These are phyloP conservation scores for Dendrostoma leiphaemia DNA, from an alignment of 2,329 filamentous ascomycete genomes.

Conservation along the genomic window DNA sequence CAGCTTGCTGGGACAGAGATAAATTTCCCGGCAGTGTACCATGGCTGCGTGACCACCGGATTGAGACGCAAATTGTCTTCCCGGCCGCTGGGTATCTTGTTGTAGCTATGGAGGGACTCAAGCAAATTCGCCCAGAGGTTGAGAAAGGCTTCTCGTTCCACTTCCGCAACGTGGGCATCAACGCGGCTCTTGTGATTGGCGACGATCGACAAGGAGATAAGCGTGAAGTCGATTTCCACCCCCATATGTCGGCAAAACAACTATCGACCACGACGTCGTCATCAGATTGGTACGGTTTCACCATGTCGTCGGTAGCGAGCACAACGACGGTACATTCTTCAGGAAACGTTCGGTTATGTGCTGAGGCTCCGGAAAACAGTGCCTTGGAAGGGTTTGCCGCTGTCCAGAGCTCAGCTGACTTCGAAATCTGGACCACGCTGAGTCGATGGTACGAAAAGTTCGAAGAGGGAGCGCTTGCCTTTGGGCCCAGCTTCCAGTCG, in stretches of 20 bases:
- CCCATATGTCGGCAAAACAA: neutral
- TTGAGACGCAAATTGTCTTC: constrained; percentile 55
- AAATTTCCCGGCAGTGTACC: no score
- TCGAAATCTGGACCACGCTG: neutral
- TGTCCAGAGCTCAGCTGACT: neutral
- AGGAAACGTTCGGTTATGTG: neutral
- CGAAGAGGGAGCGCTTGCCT: neutral
- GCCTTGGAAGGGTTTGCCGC: no score
- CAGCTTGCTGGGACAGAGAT: no score
- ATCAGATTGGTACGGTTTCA: neutral
- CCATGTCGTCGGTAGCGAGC: neutral
- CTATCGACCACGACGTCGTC: neutral
- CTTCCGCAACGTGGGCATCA: constrained; percentile 45
- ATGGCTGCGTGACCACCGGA: constrained; percentile 56
- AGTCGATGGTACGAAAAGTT: neutral
- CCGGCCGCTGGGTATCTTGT: constrained; percentile 51
- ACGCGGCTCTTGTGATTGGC: constrained; percentile 42
- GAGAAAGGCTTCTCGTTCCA: constrained; percentile 27
- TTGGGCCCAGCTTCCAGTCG: neutral
- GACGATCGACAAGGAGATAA: no score
- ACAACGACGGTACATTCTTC: neutral
- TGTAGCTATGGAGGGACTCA: constrained; percentile 48
- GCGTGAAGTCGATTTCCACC: neutral
- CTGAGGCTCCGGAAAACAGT: no score
- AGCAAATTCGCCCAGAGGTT: constrained; percentile 34